These are phyloP conservation scores for Alternaria gansuensis DNA, from an alignment of 2,329 filamentous ascomycete genomes.

Conservation along the genomic window DNA sequence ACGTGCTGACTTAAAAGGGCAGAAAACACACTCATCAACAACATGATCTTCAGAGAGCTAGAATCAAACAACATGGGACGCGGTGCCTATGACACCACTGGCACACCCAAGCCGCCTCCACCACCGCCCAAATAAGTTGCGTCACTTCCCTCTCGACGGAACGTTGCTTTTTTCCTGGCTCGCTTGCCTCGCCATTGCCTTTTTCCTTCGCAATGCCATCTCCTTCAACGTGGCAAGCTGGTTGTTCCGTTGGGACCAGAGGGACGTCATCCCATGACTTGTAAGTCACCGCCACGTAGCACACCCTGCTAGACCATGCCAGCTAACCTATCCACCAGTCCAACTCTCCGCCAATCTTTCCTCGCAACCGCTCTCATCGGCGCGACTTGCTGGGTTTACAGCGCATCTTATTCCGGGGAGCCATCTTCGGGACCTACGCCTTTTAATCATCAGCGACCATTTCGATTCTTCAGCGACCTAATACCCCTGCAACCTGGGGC, in stretches of 20 bases:
- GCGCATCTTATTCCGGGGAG: constrained; percentile 30
- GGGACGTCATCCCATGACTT: constrained; percentile 44
- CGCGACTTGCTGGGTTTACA: constrained; percentile 24
- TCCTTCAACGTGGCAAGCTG: neutral
- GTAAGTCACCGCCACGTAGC: constrained; percentile 44
- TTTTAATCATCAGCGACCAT: constrained; percentile 50
- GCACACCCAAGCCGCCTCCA: constrained; percentile 57
- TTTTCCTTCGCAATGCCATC: constrained; percentile 3
- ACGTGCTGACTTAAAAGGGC: constrained; percentile 45
- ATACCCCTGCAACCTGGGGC: constrained; percentile 48
- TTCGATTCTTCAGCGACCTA: constrained; percentile 49
- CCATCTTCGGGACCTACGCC: constrained; percentile 42
- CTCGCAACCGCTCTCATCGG: constrained; percentile 27
- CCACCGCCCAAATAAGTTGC: constrained; percentile 52
- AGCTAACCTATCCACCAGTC: constrained; percentile 42
- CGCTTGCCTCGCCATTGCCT: constrained; percentile 10
- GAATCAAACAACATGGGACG: constrained; percentile 59
- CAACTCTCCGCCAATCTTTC: constrained; percentile 35
- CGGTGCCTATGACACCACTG: constrained; percentile 61
- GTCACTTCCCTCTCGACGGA: constrained; percentile 18
- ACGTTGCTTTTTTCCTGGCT: neutral
- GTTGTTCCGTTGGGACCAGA: constrained; percentile 44
- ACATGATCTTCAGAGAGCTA: constrained; percentile 56
- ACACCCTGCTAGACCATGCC: constrained; percentile 41
- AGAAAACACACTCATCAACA: constrained; percentile 37